These are phyloP conservation scores for Linum usitatissimum DNA, from an alignment of 345 rosid genomes.

Conservation along the genomic window DNA sequence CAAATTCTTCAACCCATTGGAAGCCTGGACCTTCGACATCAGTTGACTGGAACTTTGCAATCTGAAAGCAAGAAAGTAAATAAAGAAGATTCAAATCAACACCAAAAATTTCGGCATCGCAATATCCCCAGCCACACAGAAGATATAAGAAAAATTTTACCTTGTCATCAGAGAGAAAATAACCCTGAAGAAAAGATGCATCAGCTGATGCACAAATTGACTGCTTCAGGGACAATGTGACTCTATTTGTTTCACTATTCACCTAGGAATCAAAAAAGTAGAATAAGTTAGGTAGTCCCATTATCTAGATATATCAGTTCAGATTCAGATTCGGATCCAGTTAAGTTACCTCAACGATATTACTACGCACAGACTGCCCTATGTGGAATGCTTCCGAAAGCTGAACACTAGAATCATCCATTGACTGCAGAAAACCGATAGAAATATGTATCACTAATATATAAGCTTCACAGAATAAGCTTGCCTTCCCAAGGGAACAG, in stretches of 20 bases:
- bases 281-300: slow-evolving; percentile 9
- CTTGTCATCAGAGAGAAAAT: slow-evolving; percentile 70
- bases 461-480: not conserved
- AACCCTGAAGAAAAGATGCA: slow-evolving; percentile 67
- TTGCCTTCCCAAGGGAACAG: not conserved
- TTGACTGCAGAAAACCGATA: slow-evolving; percentile 35
- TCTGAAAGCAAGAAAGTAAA: slow-evolving; percentile 27
- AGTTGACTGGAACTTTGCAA: slow-evolving; percentile 53
- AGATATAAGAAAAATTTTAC: slow-evolving; percentile 20
- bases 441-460: not conserved
- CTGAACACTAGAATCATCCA: slow-evolving; percentile 52
- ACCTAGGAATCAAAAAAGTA: slow-evolving; percentile 36
- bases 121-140: not conserved
- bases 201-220: slow-evolving; percentile 75
- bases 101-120: not conserved
- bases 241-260: slow-evolving; percentile 50
- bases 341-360: slow-evolving; percentile 62
- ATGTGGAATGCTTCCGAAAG: slow-evolving; percentile 57
- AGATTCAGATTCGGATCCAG: slow-evolving; percentile 16
- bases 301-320: slow-evolving; percentile 1
- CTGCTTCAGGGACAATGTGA: slow-evolving; percentile 78
- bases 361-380: slow-evolving; percentile 92
- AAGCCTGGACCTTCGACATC: slow-evolving; percentile 32
- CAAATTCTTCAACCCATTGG: slow-evolving; percentile 66
- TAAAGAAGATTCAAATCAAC: not conserved